Evolutionary conservation across 805 yeast species (phyloP).

Genomic region (Pichia nakasei): DNA sequence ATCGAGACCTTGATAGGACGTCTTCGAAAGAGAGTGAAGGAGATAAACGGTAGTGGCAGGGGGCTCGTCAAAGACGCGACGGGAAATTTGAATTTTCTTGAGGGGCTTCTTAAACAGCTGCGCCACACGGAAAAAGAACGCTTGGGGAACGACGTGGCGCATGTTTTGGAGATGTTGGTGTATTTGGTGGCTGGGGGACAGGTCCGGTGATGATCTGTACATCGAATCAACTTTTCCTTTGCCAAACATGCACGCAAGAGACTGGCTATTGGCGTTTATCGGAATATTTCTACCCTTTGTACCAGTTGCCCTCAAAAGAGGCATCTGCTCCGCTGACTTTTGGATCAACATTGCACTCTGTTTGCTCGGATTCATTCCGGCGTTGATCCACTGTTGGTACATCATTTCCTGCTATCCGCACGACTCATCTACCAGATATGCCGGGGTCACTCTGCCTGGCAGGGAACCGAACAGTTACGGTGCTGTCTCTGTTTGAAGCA

Average conservation of each 20-base stretch:
- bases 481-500: too few relatives aligned
- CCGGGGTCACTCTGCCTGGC: slow-evolving; percentile 30
- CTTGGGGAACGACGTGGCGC: background rate
- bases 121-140: background rate
- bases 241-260: slow-evolving; percentile 26
- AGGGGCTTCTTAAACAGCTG: background rate
- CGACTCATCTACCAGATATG: slow-evolving; percentile 20
- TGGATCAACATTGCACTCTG: slow-evolving; percentile 61
- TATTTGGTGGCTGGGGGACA: background rate
- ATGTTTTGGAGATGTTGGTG: background rate
- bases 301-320: slow-evolving; percentile 63
- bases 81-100: too few relatives aligned
- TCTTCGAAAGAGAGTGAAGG: too few relatives aligned
- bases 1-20: too few relatives aligned
- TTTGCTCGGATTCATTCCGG: slow-evolving; percentile 66
- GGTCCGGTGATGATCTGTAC: too few relatives aligned
- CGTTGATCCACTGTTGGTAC: slow-evolving; percentile 69
- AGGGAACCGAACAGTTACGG: slow-evolving; percentile 28
- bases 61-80: too few relatives aligned
- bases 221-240: too few relatives aligned
- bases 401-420: slow-evolving; percentile 66
- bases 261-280: slow-evolving; percentile 55
- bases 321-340: slow-evolving; percentile 49
- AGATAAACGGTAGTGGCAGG: too few relatives aligned
- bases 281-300: slow-evolving; percentile 67